Conservation (phyloP, 352 stramenopile genomes). For the Phytophthora tubulina region DNA sequence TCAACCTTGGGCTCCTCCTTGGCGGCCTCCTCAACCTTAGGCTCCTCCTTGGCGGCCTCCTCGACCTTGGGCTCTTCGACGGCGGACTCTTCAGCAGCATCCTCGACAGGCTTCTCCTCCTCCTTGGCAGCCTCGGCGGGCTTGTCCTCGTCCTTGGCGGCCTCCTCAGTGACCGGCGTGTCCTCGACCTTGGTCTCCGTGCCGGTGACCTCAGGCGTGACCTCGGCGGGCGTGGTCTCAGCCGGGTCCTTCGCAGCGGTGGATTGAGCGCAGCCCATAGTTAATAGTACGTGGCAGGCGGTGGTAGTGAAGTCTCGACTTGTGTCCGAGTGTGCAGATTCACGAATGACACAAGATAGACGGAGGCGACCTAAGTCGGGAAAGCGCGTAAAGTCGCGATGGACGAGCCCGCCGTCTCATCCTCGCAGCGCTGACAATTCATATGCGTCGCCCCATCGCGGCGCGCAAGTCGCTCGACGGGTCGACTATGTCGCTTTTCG, state of each 20-base stretch:
- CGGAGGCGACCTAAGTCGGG: conserved; percentile 13
- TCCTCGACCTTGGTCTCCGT: conserved; percentile 34
- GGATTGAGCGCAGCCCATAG: conserved; percentile 49
- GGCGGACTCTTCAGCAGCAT: neutral
- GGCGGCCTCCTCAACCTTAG: neutral
- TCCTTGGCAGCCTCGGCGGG: conserved; percentile 8
- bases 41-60: conserved; percentile 8
- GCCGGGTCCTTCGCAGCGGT: conserved; percentile 42
- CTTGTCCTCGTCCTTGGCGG: conserved; percentile 21
- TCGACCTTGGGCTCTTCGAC: conserved; percentile 14
- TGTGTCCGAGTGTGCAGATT: conserved; percentile 40
- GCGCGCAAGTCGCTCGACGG: conserved; percentile 13
- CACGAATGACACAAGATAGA: conserved; percentile 32
- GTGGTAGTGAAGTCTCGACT: conserved; percentile 29
- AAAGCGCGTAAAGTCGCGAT: conserved; percentile 37
- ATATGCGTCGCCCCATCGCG: conserved; percentile 14
- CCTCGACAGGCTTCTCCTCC: conserved; percentile 15
- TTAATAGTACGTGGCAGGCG: conserved; percentile 16
- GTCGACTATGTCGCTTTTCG: conserved; percentile 39
- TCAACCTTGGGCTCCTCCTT: conserved; percentile 12
- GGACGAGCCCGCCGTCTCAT: conserved; percentile 23
- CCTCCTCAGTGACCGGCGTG: conserved; percentile 32
- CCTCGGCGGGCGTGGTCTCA: conserved; percentile 31
- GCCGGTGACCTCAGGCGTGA: conserved; percentile 25
- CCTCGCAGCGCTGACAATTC: conserved; percentile 21